Base-by-base conservation (phyloP, 169 alveolate genomes). In the Plasmodium billcollinsi region DNA sequence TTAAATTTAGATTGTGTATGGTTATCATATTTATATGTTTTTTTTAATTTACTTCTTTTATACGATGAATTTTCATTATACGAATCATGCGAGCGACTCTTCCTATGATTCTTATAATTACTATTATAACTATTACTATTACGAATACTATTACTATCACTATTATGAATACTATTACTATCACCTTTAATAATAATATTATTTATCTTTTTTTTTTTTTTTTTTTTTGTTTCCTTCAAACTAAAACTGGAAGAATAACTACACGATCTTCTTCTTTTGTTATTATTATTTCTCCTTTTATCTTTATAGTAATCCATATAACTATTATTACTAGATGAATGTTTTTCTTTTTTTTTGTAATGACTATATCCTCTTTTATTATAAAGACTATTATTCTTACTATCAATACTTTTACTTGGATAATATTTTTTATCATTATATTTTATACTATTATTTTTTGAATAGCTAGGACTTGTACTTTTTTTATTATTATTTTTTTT, bases 361-460 rank as follows among this genome's bases (percentile, higher is more conserved):
- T 14, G 24, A 54, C 62, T 54, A 14, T 18, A 4, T 54, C 9
- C 20, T 11, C 62, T 54, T 54, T 54, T 54, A 7, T 54, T 14
- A 54, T 0, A 5, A 15, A n/a, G 11, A 54, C 62, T 54, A 54
- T 9, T 21, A 20, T 24, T 62, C 8, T 62, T 15, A 7, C 4
- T 62, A 62, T 24, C 47, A 5, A 39, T 6, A 39, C 47, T 39
- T 39, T 39, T 39, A 39, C 47, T 39, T 39, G 2, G 47, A 39
- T 39, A 39, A 39, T 39, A 39, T 39, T 39, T 33, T 39, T 18
- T 14, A 39, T 11, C 39, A 71, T 20, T 50, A 1, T 65, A 18
- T 71, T 65, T 71, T 71, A 21, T 33, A 66, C 56, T 15, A 49
- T 26, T 24, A 21, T 21, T 71, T 15, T 49, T 2, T 50, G 24